Evolutionary conservation across 177 flowering plant species (phyloP).

Genomic region (Telopea speciosissima): DNA sequence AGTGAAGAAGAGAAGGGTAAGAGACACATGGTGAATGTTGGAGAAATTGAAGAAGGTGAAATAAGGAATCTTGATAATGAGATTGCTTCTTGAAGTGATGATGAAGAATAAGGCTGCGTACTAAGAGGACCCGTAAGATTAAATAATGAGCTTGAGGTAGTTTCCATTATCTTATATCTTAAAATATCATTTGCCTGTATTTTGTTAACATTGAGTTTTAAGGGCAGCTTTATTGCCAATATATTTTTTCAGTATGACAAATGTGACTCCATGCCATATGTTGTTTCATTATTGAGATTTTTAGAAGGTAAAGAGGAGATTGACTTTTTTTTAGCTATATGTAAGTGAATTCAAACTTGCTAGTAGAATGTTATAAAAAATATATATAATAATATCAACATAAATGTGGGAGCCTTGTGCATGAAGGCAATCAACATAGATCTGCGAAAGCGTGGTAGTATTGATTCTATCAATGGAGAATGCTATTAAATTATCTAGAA

Average conservation of each 20-base stretch:
- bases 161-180: neutral
- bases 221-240: neutral
- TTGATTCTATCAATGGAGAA: too few species aligned
- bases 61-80: conserved; percentile 38
- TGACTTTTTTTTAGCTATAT: neutral
- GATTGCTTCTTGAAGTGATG: conserved; percentile 29
- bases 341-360: too few species aligned
- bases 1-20: conserved; percentile 3
- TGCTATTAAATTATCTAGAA: too few species aligned
- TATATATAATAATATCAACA: too few species aligned
- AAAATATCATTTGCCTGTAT: neutral
- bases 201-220: neutral
- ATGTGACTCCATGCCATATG: neutral
- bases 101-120: conserved; percentile 32
- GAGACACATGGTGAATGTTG: conserved; percentile 16
- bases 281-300: neutral
- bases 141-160: conserved; percentile 74
- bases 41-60: conserved; percentile 34
- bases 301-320: neutral
- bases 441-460: too few species aligned
- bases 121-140: conserved; percentile 50
- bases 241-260: neutral
- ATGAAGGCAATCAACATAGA: too few species aligned
- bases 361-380: too few species aligned
- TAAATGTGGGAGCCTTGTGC: too few species aligned